Evolutionary conservation across 176 grass and related monocot genomes (phyloP), one percentile per base, ranked within the genome.

Genomic region (Dactylis glomerata): DNA sequence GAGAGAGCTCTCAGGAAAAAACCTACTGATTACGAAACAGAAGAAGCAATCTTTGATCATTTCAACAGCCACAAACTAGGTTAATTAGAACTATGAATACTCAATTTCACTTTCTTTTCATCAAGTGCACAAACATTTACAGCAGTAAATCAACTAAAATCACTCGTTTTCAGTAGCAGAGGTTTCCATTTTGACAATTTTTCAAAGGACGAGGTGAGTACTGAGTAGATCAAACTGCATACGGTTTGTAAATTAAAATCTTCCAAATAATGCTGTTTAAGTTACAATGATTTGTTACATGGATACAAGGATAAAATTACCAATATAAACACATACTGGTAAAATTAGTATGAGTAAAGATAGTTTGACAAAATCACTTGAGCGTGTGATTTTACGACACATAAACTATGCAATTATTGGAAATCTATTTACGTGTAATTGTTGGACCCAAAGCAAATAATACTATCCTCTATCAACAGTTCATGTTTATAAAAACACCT

Each of bases 21-120:
- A 83, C 22, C 13, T 41, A 28, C 26, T 77, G 64, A 17, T 16
- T 44, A 33, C 40, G 42, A 63, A 88, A 73, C 42, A 62, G 27
- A 36, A 5, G 50, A 73, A 64, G 26, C 15, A 89, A 75, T 55
- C 8, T 2, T 1, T 34, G n/a, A 75, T 67, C 76, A 75, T 5
- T 73, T 78, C 31, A 38, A 83, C n/a, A 71, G 41, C 10, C 23
- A 61, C 41, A 78, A 41, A 86, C 6, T 64, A 64, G 54, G 19
- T 6, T 38, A 30, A 81, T 52, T 69, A 37, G 27, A 57, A 68
- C 10, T 37, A 55, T 10, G 12, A 19, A 14, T 13, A 50, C 62
- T 63, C 30, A 72, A 52, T 47, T 83, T 75, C 4, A n/a, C 5
- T 42, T 28, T 50, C 41, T 45, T 81, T 76, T 32, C 19, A 85